A percentile compares a stretch with the other conserved stretches of the same genome.
phyloP scores from a whole-genome alignment of 495 filamentous ascomycete genomes.

The Lasiosphaeris hirsuta region DNA sequence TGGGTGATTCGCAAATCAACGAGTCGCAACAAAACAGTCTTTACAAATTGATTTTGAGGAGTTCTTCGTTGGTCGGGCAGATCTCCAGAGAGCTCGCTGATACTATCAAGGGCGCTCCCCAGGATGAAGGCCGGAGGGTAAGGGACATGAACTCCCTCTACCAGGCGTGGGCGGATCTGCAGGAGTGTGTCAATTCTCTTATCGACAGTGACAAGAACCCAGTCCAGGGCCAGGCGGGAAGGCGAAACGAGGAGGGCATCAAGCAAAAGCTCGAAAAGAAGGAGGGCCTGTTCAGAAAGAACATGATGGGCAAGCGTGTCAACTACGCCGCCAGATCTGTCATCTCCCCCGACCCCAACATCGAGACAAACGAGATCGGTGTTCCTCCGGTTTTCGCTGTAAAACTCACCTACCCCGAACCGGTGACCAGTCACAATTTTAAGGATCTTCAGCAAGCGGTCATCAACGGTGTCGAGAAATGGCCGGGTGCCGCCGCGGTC shows the following conservation, averaged over 20 bases:
- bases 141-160: slow-evolving; percentile 44
- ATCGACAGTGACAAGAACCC: slow-evolving; percentile 85
- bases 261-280: slow-evolving; percentile 99
- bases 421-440: slow-evolving; percentile 95
- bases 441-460: slow-evolving; percentile 94
- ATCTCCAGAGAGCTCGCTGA: slow-evolving; percentile 65
- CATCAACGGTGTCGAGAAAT: slow-evolving; percentile 86
- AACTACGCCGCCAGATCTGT: slow-evolving; percentile 97
- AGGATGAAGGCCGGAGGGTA: slow-evolving; percentile 37
- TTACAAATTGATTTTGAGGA: slow-evolving; percentile 74
- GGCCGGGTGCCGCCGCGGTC: slow-evolving; percentile 90
- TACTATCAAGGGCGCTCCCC: slow-evolving; percentile 36
- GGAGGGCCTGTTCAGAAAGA: slow-evolving; percentile 95
- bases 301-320: slow-evolving; percentile 99
- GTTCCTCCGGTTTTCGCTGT: slow-evolving; percentile 95
- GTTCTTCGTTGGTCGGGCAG: slow-evolving; percentile 65
- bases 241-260: slow-evolving; percentile 76
- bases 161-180: slow-evolving; percentile 70
- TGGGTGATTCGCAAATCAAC: slow-evolving; percentile 70
- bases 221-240: slow-evolving; percentile 66
- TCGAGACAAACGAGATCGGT: slow-evolving; percentile 98
- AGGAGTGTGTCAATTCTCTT: slow-evolving; percentile 85
- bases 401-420: slow-evolving; percentile 95
- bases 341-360: slow-evolving; percentile 97
- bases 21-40: slow-evolving; percentile 83